A percentile compares a stretch with the other conserved stretches of the same genome.
Evolutionary conservation across 768 basidiomycete genomes (phyloP).

Genomic region (Trametes cubensis): DNA sequence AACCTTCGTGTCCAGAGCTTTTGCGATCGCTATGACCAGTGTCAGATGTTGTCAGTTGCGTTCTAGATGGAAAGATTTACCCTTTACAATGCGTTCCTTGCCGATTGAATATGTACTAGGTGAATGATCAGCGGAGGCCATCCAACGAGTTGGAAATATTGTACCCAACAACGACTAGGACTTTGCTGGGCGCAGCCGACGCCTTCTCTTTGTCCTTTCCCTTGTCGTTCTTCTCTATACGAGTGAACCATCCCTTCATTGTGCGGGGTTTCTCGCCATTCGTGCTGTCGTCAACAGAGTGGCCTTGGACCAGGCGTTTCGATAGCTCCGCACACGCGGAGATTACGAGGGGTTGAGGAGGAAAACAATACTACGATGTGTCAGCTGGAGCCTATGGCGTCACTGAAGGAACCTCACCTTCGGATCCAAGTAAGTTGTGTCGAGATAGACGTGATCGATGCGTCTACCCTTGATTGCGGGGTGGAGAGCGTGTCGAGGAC

Average conservation of each 20-base stretch:
- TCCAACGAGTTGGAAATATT: conserved; percentile 22
- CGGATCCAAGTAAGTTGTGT: conserved; percentile 94
- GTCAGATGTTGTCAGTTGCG: background rate
- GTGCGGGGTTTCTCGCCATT: conserved; percentile 31
- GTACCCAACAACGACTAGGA: conserved; percentile 75
- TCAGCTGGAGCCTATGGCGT: background rate
- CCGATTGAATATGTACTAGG: conserved; percentile 93
- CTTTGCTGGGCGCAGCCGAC: conserved; percentile 33
- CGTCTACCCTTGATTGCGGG: conserved; percentile 79
- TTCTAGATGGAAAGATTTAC: conserved; percentile 39
- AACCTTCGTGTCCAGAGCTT: conserved; percentile 76
- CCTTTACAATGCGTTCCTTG: conserved; percentile 97
- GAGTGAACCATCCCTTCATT: conserved; percentile 57
- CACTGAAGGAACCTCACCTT: conserved; percentile 45
- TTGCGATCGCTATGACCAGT: conserved; percentile 68
- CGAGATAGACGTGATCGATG: conserved; percentile 89
- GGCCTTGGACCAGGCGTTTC: conserved; percentile 52
- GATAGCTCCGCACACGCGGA: conserved; percentile 89
- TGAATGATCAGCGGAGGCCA: background rate
- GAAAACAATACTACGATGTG: conserved; percentile 77
- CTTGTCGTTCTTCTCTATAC: conserved; percentile 27
- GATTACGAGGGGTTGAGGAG: conserved; percentile 93
- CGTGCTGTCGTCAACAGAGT: conserved; percentile 33
- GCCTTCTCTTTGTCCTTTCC: conserved; percentile 40
- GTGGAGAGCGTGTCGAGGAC: conserved; percentile 84